Evolutionary conservation across 108 stramenopile species (phyloP).

Genomic region (Fragilariopsis cylindrus): DNA sequence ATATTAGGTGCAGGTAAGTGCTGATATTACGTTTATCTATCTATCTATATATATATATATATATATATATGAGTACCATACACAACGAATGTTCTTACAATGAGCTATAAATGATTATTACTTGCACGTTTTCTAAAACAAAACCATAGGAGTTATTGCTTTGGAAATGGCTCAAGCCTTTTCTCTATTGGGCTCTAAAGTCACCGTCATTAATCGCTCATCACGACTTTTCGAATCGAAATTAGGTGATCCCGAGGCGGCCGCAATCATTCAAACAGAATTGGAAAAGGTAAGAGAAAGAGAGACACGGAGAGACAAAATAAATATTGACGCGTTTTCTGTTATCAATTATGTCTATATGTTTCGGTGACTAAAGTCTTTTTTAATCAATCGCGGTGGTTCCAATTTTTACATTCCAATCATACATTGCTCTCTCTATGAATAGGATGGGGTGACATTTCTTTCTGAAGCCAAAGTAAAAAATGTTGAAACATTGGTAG

Average conservation of each 20-base stretch:
- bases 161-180: slow-evolving; percentile 97
- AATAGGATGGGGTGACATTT: slow-evolving; percentile 72
- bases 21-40: background rate
- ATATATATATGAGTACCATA: background rate
- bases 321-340: no score
- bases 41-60: background rate
- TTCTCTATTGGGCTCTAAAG: slow-evolving; percentile 90
- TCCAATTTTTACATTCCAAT: no score
- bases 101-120: background rate
- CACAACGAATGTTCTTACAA: background rate
- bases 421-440: no score
- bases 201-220: slow-evolving; percentile 75
- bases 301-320: no score
- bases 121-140: no score
- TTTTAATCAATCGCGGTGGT: no score
- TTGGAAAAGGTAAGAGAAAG: slow-evolving; percentile 39
- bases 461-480: slow-evolving; percentile 37
- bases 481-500: slow-evolving; percentile 56
- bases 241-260: slow-evolving; percentile 82
- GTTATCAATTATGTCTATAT: no score
- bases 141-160: slow-evolving; percentile 66
- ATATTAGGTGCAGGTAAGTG: slow-evolving; percentile 85
- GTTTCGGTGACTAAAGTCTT: no score
- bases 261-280: slow-evolving; percentile 48
- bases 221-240: slow-evolving; percentile 63